These are phyloP conservation scores for Silene vulgaris DNA, from an alignment of 179 eudicot genomes.

Conservation along the genomic window DNA sequence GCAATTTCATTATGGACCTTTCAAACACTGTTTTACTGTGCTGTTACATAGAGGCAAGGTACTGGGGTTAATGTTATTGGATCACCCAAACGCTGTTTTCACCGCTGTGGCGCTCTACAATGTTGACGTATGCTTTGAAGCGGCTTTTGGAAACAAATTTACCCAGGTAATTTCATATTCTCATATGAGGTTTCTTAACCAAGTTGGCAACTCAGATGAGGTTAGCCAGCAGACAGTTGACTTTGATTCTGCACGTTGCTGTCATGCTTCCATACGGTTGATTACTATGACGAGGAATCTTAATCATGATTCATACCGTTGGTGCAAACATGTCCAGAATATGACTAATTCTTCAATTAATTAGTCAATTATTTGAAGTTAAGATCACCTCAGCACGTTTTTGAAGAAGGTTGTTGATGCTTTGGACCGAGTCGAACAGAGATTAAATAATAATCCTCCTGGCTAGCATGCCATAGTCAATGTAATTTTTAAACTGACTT, in stretches of 20 bases:
- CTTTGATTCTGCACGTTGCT: constrained; percentile 11
- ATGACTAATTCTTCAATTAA: neutral
- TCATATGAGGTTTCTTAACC: neutral
- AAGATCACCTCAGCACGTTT: constrained; percentile 4
- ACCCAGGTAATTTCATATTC: neutral
- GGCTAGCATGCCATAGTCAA: neutral
- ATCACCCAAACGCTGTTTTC: too few species aligned
- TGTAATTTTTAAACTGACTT: neutral
- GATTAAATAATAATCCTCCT: constrained; percentile 11
- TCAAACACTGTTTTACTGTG: too few species aligned
- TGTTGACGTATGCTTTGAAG: neutral
- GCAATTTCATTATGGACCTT: too few species aligned
- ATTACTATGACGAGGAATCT: neutral
- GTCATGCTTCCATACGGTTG: constrained; percentile 1
- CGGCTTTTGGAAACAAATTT: neutral
- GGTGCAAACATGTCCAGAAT: constrained; percentile 2
- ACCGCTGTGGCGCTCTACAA: too few species aligned
- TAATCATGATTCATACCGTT: neutral
- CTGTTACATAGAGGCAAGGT: too few species aligned
- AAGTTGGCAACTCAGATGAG: neutral
- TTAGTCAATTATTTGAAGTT: neutral
- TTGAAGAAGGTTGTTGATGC: neutral
- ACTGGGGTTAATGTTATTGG: too few species aligned
- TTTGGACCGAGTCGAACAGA: neutral
- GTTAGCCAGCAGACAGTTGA: neutral